Evolutionary conservation across 345 rosid genomes (phyloP).

Genomic region (Durio zibethinus): DNA sequence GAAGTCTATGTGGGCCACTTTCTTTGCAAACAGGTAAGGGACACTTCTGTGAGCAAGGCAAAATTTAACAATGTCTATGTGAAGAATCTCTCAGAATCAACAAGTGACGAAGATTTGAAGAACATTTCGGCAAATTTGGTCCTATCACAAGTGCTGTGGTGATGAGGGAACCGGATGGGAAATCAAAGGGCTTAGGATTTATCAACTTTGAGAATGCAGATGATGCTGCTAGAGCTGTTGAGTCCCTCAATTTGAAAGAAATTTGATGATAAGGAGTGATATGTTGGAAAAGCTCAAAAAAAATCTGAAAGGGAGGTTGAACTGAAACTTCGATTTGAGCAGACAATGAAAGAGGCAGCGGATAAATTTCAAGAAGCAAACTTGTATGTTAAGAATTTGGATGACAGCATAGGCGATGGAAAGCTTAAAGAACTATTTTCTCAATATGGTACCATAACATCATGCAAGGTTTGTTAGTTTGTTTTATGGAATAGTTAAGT

Average conservation of each 20-base stretch:
- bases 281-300: conserved; percentile 93
- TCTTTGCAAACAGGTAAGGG: conserved; percentile 93
- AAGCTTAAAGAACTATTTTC: conserved; percentile 77
- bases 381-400: conserved; percentile 84
- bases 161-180: conserved; percentile 86
- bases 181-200: conserved; percentile 90
- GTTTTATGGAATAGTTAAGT: conserved; percentile 1
- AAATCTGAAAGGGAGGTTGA: conserved; percentile 83
- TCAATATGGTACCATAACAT: conserved; percentile 74
- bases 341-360: conserved; percentile 71
- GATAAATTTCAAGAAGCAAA: conserved; percentile 84
- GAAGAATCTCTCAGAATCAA: conserved; percentile 71
- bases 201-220: conserved; percentile 80
- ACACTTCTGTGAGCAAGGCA: conserved; percentile 36
- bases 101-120: conserved; percentile 73
- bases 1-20: conserved; percentile 93
- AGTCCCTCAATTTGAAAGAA: conserved; percentile 74
- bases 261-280: conserved; percentile 91
- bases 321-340: conserved; percentile 71
- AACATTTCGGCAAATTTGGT: conserved; percentile 71
- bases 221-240: conserved; percentile 82
- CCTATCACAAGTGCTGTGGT: conserved; percentile 76
- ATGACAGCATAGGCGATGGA: conserved; percentile 81
- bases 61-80: conserved; percentile 87
- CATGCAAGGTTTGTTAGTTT: conserved; percentile 70